phyloP scores from a whole-genome alignment of 805 yeast genomes.

The Saccharomyces mikatae region DNA sequence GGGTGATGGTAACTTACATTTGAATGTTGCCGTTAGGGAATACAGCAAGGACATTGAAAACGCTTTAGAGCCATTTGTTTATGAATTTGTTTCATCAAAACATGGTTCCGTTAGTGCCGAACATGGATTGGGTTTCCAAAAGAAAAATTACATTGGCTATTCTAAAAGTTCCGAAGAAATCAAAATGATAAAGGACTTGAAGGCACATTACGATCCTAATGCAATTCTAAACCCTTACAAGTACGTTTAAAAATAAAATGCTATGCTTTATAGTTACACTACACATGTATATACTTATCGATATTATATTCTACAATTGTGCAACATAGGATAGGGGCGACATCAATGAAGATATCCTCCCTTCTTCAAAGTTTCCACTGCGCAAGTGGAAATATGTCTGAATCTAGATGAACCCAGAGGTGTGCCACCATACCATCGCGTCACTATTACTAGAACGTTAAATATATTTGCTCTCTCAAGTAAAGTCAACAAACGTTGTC shows the following conservation, averaged over 20 bases:
- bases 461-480: slow-evolving; percentile 41
- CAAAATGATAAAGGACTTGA: slow-evolving; percentile 65
- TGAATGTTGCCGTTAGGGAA: slow-evolving; percentile 83
- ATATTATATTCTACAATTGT: neutral
- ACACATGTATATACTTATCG: neutral
- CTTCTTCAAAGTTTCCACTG: slow-evolving; percentile 40
- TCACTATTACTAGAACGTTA: slow-evolving; percentile 58
- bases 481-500: slow-evolving; percentile 47
- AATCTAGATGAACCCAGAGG: slow-evolving; percentile 68
- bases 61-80: slow-evolving; percentile 86
- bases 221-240: slow-evolving; percentile 92
- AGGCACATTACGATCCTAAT: slow-evolving; percentile 81
- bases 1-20: slow-evolving; percentile 94
- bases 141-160: slow-evolving; percentile 82
- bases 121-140: slow-evolving; percentile 96
- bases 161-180: slow-evolving; percentile 70
- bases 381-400: slow-evolving; percentile 53
- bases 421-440: slow-evolving; percentile 77
- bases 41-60: slow-evolving; percentile 74
- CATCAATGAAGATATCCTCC: slow-evolving; percentile 27
- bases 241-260: slow-evolving; percentile 51
- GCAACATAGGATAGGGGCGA: neutral
- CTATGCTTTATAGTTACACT: neutral
- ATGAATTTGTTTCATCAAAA: slow-evolving; percentile 68
- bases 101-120: slow-evolving; percentile 94